These are phyloP conservation scores for Pestalotiopsis sp. DNA, from an alignment of 2,329 filamentous ascomycete species.

Conservation along the genomic window DNA sequence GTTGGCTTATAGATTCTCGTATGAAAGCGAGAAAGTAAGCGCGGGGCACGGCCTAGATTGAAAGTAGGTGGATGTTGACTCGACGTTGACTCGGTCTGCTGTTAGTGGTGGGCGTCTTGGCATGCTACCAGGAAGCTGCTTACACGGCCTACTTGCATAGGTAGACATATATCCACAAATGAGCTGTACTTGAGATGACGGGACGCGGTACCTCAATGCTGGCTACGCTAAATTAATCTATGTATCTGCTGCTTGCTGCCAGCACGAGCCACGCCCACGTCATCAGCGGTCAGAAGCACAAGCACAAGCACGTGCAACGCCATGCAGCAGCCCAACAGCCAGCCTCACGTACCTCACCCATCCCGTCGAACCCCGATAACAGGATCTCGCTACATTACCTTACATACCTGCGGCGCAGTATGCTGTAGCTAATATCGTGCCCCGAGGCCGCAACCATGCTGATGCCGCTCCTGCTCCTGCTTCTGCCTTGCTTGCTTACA, in stretches of 20 bases:
- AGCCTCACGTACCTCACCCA: too few relatives aligned
- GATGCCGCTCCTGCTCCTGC: background rate
- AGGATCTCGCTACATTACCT: too few relatives aligned
- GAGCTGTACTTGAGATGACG: background rate
- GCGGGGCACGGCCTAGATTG: too few relatives aligned
- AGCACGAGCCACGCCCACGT: slow-evolving; percentile 5
- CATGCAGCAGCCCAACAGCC: too few relatives aligned
- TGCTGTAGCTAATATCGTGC: background rate
- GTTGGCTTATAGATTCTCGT: too few relatives aligned
- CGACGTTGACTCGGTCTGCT: background rate
- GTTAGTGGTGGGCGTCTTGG: background rate
- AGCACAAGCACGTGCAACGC: too few relatives aligned
- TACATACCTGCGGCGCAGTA: background rate
- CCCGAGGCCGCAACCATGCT: background rate
- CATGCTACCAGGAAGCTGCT: background rate
- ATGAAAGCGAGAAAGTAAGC: too few relatives aligned
- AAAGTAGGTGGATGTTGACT: background rate
- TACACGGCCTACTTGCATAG: background rate
- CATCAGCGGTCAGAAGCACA: background rate
- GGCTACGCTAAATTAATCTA: background rate
- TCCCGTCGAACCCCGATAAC: too few relatives aligned
- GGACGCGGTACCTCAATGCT: background rate
- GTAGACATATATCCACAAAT: background rate
- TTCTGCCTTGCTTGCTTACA: background rate
- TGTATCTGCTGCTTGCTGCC: background rate